phyloP scores from a whole-genome alignment of 345 rosid species.

The Salix dunnii region DNA sequence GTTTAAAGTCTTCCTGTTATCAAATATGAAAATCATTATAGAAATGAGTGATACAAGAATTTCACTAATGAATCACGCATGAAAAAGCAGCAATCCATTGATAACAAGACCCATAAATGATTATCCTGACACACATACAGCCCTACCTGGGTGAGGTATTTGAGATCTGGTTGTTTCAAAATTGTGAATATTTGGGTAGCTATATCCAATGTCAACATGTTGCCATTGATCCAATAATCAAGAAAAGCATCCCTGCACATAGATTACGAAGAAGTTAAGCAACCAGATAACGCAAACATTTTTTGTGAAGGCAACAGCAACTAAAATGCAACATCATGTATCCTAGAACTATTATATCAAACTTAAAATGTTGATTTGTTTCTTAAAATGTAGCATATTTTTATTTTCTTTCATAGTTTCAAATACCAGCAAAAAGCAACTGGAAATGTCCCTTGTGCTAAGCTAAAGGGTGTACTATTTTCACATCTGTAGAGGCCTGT shows the following conservation, averaged over 20 bases:
- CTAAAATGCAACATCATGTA: not conserved
- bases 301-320: not conserved
- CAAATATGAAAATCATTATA: constrained; percentile 11
- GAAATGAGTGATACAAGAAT: not conserved
- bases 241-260: constrained; percentile 73
- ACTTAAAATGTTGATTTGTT: not conserved
- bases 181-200: constrained; percentile 71
- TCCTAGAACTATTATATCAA: not conserved
- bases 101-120: not conserved
- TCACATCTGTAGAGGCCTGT: too few relatives aligned
- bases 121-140: not conserved
- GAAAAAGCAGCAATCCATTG: not conserved
- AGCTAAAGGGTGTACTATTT: too few relatives aligned
- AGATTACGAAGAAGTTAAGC: constrained; percentile 14
- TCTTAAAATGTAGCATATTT: not conserved
- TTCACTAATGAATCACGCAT: not conserved
- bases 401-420: too few relatives aligned
- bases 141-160: constrained; percentile 66
- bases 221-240: constrained; percentile 73
- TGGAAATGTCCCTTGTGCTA: too few relatives aligned
- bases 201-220: constrained; percentile 70
- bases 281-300: not conserved
- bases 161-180: constrained; percentile 69
- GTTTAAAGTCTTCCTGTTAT: constrained; percentile 80
- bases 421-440: too few relatives aligned